These are phyloP conservation scores for Bothriochloa decipiens DNA, from an alignment of 176 grass and related monocot genomes.

Conservation along the genomic window DNA sequence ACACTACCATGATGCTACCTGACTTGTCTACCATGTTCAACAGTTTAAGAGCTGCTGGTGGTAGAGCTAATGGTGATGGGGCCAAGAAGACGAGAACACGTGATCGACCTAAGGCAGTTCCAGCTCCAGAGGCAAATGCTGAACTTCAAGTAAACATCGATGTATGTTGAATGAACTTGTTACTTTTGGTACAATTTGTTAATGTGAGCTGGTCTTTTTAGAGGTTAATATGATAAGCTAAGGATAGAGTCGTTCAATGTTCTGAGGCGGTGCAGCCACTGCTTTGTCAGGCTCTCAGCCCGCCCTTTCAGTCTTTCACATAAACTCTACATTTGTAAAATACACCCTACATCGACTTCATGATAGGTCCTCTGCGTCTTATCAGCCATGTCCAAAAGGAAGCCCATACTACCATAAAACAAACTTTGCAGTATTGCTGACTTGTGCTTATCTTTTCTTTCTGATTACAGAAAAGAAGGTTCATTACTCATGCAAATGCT, in stretches of 20 bases:
- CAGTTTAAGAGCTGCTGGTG: slow-evolving; percentile 64
- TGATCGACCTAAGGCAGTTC: slow-evolving; percentile 67
- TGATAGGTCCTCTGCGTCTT: background rate
- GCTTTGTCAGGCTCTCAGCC: slow-evolving; percentile 10
- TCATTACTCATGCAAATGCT: slow-evolving; percentile 63
- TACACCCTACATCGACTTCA: slow-evolving; percentile 3
- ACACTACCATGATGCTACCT: slow-evolving; percentile 22
- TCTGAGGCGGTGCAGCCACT: slow-evolving; percentile 6
- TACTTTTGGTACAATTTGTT: slow-evolving; percentile 35
- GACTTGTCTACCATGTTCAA: slow-evolving; percentile 37
- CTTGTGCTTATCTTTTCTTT: background rate
- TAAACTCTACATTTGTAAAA: background rate
- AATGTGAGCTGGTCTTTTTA: slow-evolving; percentile 20
- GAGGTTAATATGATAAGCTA: too few species aligned
- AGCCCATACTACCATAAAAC: background rate
- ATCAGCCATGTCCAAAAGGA: slow-evolving; percentile 13
- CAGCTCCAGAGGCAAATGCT: slow-evolving; percentile 88
- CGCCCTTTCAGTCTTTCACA: background rate
- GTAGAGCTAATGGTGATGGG: slow-evolving; percentile 71
- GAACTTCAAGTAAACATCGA: slow-evolving; percentile 89
- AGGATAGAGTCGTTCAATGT: background rate
- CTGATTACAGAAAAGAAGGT: slow-evolving; percentile 63
- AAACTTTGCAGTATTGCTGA: slow-evolving; percentile 23
- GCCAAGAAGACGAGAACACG: slow-evolving; percentile 68
- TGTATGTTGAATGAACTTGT: slow-evolving; percentile 56